Evolutionary conservation across 2,329 filamentous ascomycete species (phyloP).

Genomic region (Incumbomyces delicatus): DNA sequence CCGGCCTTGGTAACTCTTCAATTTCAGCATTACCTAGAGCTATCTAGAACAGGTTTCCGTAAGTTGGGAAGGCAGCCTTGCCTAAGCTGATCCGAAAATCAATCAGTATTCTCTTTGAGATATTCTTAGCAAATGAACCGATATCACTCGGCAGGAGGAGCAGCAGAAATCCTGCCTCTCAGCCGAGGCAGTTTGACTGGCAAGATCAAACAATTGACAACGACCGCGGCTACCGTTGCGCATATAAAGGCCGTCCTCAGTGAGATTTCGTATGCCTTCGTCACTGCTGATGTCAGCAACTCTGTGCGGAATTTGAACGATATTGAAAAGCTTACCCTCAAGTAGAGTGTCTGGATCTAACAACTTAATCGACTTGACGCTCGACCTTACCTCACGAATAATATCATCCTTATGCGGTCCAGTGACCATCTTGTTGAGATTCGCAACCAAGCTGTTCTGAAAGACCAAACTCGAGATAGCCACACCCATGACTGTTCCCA

Average conservation of each 20-base stretch:
- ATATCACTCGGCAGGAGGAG: neutral
- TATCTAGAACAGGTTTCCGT: too few species aligned
- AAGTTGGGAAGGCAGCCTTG: too few species aligned
- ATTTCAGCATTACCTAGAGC: too few species aligned
- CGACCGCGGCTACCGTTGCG: constrained; percentile 9
- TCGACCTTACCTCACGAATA: constrained; percentile 52
- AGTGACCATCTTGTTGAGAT: constrained; percentile 38
- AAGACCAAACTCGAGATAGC: constrained; percentile 14
- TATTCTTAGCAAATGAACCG: too few species aligned
- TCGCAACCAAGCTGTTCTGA: constrained; percentile 10
- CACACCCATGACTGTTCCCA: constrained; percentile 14
- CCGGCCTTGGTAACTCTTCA: too few species aligned
- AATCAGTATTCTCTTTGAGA: too few species aligned
- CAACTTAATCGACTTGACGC: constrained; percentile 9
- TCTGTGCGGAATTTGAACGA: neutral
- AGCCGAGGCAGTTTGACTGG: constrained; percentile 12
- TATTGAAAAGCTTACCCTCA: constrained; percentile 7
- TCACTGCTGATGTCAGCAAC: constrained; percentile 9
- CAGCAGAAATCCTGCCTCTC: neutral
- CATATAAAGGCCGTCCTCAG: constrained; percentile 13
- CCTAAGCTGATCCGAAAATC: too few species aligned
- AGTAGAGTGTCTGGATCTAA: constrained; percentile 4
- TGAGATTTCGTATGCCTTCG: constrained; percentile 12
- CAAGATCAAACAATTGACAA: constrained; percentile 10
- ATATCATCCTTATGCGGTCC: constrained; percentile 80